These are phyloP conservation scores for Ceratocystis papillata DNA, from an alignment of 2,329 filamentous ascomycete genomes.

Conservation along the genomic window DNA sequence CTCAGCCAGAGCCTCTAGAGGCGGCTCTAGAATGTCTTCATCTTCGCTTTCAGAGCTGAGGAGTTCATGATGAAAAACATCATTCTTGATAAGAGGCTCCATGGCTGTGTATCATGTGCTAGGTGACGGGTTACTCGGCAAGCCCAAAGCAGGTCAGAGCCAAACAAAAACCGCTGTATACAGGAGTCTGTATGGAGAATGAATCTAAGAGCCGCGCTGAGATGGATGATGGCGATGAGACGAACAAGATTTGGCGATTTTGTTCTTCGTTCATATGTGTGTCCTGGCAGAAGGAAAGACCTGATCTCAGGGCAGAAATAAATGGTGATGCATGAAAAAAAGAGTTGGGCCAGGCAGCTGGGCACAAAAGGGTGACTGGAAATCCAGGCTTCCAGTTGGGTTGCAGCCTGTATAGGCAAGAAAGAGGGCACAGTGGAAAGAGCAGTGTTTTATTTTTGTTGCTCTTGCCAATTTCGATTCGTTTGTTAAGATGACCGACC, in stretches of 20 bases:
- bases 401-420: background rate
- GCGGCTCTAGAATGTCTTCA: background rate
- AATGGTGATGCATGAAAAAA: background rate
- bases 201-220: background rate
- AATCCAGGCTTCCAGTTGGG: background rate
- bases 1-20: background rate
- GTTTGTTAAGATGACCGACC: background rate
- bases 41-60: conserved; percentile 5
- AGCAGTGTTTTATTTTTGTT: background rate
- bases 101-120: background rate
- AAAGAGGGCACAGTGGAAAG: background rate
- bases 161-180: background rate
- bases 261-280: background rate
- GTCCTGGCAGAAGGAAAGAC: background rate
- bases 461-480: background rate
- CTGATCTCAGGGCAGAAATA: background rate
- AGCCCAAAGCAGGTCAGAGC: background rate
- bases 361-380: background rate
- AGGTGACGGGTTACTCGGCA: too few species aligned
- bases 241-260: background rate
- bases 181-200: background rate
- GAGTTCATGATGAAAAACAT: background rate
- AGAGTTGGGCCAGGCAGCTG: background rate
- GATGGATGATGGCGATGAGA: background rate
- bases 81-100: background rate